Evolutionary conservation across 768 basidiomycete genomes (phyloP).

Genomic region (Dentipellis sp.): DNA sequence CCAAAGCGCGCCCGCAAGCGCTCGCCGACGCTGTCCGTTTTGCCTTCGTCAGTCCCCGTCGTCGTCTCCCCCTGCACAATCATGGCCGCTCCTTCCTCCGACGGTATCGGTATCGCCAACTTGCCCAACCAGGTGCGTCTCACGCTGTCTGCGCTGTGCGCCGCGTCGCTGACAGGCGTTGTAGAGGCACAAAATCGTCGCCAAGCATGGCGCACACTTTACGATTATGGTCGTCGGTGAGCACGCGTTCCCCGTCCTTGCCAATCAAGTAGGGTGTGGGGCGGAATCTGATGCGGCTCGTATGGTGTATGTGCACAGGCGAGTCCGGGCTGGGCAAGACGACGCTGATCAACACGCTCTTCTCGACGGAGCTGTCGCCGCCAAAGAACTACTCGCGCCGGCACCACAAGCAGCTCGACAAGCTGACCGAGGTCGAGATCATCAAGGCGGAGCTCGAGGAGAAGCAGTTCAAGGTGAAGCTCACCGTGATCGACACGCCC

Average conservation of each 20-base stretch:
- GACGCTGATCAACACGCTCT: conserved; percentile 96
- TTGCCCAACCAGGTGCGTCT: conserved; percentile 88
- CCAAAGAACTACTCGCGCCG: conserved; percentile 85
- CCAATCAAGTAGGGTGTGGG: not conserved
- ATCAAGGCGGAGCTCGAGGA: conserved; percentile 99
- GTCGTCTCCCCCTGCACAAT: not conserved
- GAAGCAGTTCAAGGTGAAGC: conserved; percentile 98
- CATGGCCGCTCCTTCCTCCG: conserved; percentile 30
- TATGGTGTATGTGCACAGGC: conserved; percentile 34
- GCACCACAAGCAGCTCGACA: conserved; percentile 95
- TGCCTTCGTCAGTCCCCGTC: no score
- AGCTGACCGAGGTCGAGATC: conserved; percentile 96
- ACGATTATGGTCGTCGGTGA: conserved; percentile 98
- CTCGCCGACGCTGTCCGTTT: no score
- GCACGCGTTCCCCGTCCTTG: conserved; percentile 19
- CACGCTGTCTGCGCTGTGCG: conserved; percentile 11
- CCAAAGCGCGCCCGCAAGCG: no score
- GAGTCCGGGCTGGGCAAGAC: conserved; percentile 98
- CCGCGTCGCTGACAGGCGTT: conserved; percentile 4
- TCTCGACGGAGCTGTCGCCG: conserved; percentile 92
- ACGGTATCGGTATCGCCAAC: conserved; percentile 92
- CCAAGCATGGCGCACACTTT: conserved; percentile 94
- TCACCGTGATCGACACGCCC: conserved; percentile 97
- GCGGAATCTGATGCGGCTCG: not conserved
- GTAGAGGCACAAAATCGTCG: conserved; percentile 98